These are phyloP conservation scores for Candida tibetensis DNA, from an alignment of 805 yeast species.

Conservation along the genomic window DNA sequence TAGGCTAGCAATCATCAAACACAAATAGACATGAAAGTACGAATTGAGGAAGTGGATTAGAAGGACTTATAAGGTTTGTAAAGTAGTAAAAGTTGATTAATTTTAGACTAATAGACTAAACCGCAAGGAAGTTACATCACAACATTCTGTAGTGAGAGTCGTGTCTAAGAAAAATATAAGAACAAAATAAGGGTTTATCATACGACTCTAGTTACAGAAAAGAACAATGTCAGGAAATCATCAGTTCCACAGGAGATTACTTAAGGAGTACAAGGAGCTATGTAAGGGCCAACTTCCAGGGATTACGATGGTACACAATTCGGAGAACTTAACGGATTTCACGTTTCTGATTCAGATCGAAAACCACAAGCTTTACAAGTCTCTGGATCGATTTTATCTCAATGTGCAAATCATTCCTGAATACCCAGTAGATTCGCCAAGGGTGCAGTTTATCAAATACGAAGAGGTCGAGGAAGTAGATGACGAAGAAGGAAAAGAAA, in stretches of 20 bases:
- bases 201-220: no score
- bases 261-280: slow-evolving; percentile 26
- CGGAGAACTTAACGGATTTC: slow-evolving; percentile 19
- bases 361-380: slow-evolving; percentile 11
- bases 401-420: slow-evolving; percentile 40
- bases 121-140: no score
- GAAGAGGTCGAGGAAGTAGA: slow-evolving; percentile 8
- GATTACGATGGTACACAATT: slow-evolving; percentile 17
- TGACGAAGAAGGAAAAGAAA: slow-evolving; percentile 5
- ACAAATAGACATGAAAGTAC: no score
- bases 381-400: slow-evolving; percentile 36
- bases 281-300: slow-evolving; percentile 18
- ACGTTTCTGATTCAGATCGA: slow-evolving; percentile 19
- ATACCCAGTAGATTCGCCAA: slow-evolving; percentile 62
- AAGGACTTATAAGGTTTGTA: no score
- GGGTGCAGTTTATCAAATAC: slow-evolving; percentile 46
- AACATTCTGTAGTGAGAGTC: not conserved
- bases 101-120: no score
- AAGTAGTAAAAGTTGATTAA: no score
- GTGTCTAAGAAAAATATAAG: not conserved
- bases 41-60: no score
- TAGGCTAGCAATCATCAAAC: no score
- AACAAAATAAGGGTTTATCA: no score
- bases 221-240: no score
- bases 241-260: slow-evolving; percentile 27